Evolutionary conservation across 768 basidiomycete species (phyloP).

Genomic region (Tubosaeta sp.): DNA sequence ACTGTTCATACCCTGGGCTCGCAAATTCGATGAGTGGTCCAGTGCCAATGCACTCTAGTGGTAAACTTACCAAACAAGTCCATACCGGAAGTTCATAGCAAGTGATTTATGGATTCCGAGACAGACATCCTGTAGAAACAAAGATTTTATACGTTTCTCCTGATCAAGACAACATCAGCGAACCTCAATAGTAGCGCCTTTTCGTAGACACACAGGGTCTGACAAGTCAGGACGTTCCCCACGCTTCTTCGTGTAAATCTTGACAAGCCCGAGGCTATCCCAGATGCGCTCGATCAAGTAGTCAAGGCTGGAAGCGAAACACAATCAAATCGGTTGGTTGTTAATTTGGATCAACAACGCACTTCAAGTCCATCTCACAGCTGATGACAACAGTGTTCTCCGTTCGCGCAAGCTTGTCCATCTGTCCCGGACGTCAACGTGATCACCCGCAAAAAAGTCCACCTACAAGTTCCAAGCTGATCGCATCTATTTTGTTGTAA

Average conservation of each 20-base stretch:
- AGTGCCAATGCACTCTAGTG: background rate
- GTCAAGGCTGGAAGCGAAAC: constrained; percentile 45
- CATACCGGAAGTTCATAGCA: constrained; percentile 89
- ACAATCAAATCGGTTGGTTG: background rate
- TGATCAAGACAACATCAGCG: background rate
- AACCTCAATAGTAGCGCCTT: constrained; percentile 91
- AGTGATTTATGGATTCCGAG: constrained; percentile 90
- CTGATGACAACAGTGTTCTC: constrained; percentile 91
- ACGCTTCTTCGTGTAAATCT: constrained; percentile 96
- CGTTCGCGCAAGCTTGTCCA: constrained; percentile 78
- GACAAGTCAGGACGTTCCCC: constrained; percentile 89
- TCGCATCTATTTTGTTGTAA: constrained; percentile 94
- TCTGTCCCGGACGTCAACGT: constrained; percentile 21
- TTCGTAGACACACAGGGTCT: constrained; percentile 88
- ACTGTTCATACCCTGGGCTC: constrained; percentile 23
- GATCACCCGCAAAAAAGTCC: background rate
- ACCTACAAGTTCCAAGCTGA: constrained; percentile 64
- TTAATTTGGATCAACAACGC: constrained; percentile 14
- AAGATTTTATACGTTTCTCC: background rate
- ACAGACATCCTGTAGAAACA: constrained; percentile 64
- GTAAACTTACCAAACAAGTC: constrained; percentile 76
- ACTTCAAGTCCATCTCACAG: constrained; percentile 94
- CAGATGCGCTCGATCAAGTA: constrained; percentile 75
- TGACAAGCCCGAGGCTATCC: constrained; percentile 76
- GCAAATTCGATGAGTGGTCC: constrained; percentile 4